Evolutionary conservation across 1,284 basidiomycete species (phyloP).

Genomic region (Phellinidium pouzarii): DNA sequence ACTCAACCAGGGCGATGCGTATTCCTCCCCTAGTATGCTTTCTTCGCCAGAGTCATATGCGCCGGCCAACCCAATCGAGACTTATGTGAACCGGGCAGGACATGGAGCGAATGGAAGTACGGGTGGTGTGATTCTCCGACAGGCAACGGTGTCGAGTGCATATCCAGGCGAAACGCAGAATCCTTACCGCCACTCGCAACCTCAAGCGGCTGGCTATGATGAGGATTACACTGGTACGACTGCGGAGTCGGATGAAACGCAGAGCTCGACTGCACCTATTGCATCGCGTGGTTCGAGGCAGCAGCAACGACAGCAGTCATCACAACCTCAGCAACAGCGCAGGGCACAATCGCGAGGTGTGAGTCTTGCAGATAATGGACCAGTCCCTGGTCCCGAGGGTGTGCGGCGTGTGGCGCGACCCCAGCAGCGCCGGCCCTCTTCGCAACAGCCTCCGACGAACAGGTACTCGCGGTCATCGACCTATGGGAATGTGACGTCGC

Average conservation of each 20-base stretch:
- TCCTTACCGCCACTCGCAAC: constrained; percentile 39
- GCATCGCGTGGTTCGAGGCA: constrained; percentile 18
- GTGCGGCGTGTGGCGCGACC: constrained; percentile 66
- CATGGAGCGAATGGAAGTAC: constrained; percentile 23
- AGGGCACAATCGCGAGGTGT: constrained; percentile 47
- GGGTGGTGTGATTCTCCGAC: constrained; percentile 36
- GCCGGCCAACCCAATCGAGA: constrained; percentile 30
- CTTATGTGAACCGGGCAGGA: constrained; percentile 35
- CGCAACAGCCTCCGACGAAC: constrained; percentile 57
- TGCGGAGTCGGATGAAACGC: constrained; percentile 14
- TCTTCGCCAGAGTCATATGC: constrained; percentile 24
- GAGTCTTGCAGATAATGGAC: constrained; percentile 71
- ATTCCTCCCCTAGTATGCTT: constrained; percentile 21
- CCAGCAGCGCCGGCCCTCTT: constrained; percentile 42
- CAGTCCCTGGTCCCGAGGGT: constrained; percentile 68
- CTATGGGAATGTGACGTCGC: constrained; percentile 12
- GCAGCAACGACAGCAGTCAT: constrained; percentile 23
- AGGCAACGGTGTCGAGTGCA: constrained; percentile 31
- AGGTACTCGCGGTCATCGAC: constrained; percentile 60
- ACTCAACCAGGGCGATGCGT: constrained; percentile 16
- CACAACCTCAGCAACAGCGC: constrained; percentile 20
- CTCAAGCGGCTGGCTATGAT: constrained; percentile 32
- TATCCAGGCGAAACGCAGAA: constrained; percentile 48
- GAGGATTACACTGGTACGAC: constrained; percentile 27
- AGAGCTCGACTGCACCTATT: constrained; percentile 2